Percentiles rank a stretch among this genome's conserved stretches.
Evolutionary conservation across 306 rosid genomes (phyloP).

Genomic region (Begonia loranthoides): DNA sequence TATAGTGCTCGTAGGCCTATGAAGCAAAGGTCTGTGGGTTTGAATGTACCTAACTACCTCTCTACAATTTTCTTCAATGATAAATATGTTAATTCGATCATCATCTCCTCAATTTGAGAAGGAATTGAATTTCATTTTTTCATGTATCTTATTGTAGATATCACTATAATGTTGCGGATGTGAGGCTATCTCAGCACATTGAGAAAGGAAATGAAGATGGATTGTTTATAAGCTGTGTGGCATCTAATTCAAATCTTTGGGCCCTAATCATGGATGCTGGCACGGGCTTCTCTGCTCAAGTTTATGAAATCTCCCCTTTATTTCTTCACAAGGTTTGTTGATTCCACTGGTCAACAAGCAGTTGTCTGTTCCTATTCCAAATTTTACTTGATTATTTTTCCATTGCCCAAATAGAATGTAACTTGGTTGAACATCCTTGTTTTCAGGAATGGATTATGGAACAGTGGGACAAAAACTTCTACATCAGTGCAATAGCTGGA

Average conservation of each 20-base stretch:
- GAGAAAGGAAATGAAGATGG: conserved; percentile 2
- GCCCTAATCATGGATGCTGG: neutral
- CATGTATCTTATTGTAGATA: neutral
- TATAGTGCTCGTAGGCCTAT: neutral
- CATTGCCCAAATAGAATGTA: too few species aligned
- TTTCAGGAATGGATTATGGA: neutral
- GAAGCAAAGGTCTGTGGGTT: neutral
- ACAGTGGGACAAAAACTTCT: neutral
- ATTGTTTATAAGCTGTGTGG: neutral
- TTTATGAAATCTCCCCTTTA: neutral
- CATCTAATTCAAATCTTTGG: neutral
- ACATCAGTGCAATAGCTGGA: neutral
- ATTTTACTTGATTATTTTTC: too few species aligned
- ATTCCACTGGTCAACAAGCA: neutral
- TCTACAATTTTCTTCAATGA: neutral
- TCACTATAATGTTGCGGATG: neutral
- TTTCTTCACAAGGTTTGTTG: neutral
- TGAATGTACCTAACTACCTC: neutral
- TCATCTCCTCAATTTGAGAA: too few species aligned
- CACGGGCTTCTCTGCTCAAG: neutral
- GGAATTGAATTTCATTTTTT: too few species aligned
- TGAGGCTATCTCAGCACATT: neutral
- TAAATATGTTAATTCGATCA: too few species aligned
- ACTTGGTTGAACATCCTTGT: neutral
- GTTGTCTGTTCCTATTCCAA: neutral